phyloP scores from a whole-genome alignment of 331 rosid genomes.

The Rhamnella rubrinervis region DNA sequence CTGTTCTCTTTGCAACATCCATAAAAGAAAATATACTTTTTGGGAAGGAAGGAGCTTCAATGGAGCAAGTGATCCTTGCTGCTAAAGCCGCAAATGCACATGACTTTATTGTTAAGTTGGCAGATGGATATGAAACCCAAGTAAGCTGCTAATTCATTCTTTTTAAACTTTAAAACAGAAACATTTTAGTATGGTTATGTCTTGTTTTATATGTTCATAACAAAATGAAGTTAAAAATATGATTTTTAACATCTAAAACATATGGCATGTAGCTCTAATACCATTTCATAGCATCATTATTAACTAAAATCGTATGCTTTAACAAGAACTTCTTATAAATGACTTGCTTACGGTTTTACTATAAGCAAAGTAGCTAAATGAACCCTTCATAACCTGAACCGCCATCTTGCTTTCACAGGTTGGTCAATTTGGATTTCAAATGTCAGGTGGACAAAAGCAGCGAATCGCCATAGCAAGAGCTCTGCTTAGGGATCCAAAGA shows the following conservation, averaged over 20 bases:
- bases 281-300: no score
- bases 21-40: conserved; percentile 78
- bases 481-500: conserved; percentile 77
- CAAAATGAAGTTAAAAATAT: no score
- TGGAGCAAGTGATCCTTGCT: conserved; percentile 62
- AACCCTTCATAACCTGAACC: neutral
- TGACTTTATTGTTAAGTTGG: conserved; percentile 68
- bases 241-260: no score
- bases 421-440: conserved; percentile 79
- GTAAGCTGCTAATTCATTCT: conserved; percentile 41
- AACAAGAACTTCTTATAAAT: no score
- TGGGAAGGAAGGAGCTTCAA: conserved; percentile 86
- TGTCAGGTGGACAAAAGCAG: conserved; percentile 96
- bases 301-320: no score
- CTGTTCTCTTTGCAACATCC: conserved; percentile 91
- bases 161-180: neutral
- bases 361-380: neutral
- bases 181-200: no score
- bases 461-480: conserved; percentile 90
- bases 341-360: no score
- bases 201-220: no score
- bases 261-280: no score
- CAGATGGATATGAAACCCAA: conserved; percentile 92
- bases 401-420: conserved; percentile 44
- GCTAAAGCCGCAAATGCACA: conserved; percentile 92